Percentiles rank a stretch among this genome's conserved stretches.
These are phyloP conservation scores for Viridothelium virens DNA, from an alignment of 495 filamentous ascomycete genomes.

Conservation along the genomic window DNA sequence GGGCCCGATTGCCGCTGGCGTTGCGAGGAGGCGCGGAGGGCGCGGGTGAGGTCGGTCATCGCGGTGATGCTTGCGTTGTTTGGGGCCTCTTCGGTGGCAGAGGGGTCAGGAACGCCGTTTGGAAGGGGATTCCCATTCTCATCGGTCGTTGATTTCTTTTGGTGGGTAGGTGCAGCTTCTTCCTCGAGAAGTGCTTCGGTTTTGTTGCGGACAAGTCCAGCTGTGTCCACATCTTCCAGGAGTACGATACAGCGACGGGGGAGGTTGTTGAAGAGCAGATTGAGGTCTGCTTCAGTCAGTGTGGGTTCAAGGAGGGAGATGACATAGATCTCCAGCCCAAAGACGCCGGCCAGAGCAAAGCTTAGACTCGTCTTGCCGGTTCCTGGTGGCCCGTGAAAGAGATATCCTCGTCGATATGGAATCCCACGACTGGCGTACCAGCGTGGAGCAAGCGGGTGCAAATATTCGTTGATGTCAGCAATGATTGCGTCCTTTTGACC, in stretches of 20 bases:
- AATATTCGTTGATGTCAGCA: slow-evolving; percentile 79
- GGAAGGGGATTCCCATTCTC: background rate
- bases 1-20: background rate
- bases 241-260: slow-evolving; percentile 63
- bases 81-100: background rate
- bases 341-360: slow-evolving; percentile 62
- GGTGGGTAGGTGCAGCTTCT: background rate
- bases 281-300: slow-evolving; percentile 64
- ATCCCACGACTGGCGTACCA: slow-evolving; percentile 71
- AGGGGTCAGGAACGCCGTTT: background rate
- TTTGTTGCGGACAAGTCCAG: slow-evolving; percentile 53
- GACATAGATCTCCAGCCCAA: slow-evolving; percentile 63
- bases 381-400: slow-evolving; percentile 38
- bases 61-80: background rate
- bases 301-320: slow-evolving; percentile 54
- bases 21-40: background rate
- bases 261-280: slow-evolving; percentile 58
- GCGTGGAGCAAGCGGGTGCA: slow-evolving; percentile 56
- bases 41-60: background rate
- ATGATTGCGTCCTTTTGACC: slow-evolving; percentile 64
- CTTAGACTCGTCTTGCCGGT: slow-evolving; percentile 38
- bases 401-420: slow-evolving; percentile 38
- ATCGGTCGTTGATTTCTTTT: slow-evolving; percentile 12
- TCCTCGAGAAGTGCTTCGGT: slow-evolving; percentile 14
- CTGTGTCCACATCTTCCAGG: slow-evolving; percentile 67